Conservation (phyloP, 139 green algal genomes). For the Chlorella sp. region DNA sequence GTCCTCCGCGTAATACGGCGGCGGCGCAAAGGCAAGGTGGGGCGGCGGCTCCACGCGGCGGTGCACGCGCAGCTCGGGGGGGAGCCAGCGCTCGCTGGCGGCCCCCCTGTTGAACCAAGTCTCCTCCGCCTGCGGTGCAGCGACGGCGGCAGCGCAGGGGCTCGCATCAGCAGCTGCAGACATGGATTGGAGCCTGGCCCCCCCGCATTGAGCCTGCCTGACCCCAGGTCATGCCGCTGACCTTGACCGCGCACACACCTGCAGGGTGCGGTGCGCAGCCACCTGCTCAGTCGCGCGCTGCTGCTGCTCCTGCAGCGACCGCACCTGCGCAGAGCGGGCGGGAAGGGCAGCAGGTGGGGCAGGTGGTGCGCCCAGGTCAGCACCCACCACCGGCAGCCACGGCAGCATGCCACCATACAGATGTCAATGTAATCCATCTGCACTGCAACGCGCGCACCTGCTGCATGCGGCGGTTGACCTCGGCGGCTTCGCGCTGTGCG, state of each 20-base stretch:
- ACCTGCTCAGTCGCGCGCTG: slow-evolving; percentile 4
- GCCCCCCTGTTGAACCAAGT: slow-evolving; percentile 37
- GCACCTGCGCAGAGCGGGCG: not conserved
- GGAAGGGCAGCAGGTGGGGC: no score
- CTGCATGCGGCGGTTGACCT: slow-evolving; percentile 10
- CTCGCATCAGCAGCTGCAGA: not conserved
- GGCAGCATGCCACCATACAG: no score
- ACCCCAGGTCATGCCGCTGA: not conserved
- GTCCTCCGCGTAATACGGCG: no score
- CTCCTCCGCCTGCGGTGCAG: slow-evolving; percentile 14
- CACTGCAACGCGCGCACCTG: not conserved
- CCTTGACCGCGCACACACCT: not conserved
- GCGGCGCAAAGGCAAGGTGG: no score
- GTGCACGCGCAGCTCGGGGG: slow-evolving; percentile 31
- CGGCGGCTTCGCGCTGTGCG: slow-evolving; percentile 6
- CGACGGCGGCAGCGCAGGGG: not conserved
- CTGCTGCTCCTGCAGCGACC: not conserved
- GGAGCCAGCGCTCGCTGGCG: slow-evolving; percentile 39
- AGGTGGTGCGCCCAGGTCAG: no score
- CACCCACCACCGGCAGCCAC: no score
- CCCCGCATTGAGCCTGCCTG: not conserved
- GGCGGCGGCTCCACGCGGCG: no score
- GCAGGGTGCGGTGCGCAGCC: not conserved
- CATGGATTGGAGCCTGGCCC: not conserved
- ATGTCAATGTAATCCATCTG: no score